A percentile compares a stretch with the other conserved stretches of the same genome.
Evolutionary conservation across 1,284 basidiomycete genomes (phyloP).

Genomic region (Naganishia sp.): DNA sequence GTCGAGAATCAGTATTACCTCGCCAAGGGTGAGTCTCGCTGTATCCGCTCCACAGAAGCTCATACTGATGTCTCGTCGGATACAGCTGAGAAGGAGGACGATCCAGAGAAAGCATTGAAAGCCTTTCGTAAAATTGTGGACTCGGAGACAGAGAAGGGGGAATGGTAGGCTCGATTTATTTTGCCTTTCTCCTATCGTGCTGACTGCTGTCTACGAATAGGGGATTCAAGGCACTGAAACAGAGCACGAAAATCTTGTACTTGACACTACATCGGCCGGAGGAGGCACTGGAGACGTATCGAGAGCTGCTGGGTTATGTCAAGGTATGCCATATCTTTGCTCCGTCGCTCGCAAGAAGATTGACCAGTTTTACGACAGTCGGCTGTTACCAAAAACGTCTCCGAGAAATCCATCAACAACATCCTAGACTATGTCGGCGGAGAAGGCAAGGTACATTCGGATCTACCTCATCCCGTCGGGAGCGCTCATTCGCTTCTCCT

Average conservation of each 20-base stretch:
- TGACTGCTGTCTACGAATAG: slow-evolving; percentile 55
- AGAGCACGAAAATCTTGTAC: slow-evolving; percentile 93
- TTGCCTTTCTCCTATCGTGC: not conserved
- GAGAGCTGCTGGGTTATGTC: slow-evolving; percentile 81
- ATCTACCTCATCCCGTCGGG: too few species aligned
- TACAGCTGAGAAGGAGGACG: slow-evolving; percentile 85
- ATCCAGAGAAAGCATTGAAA: slow-evolving; percentile 81
- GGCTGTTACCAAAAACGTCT: slow-evolving; percentile 58
- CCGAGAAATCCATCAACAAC: slow-evolving; percentile 97
- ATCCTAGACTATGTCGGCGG: slow-evolving; percentile 95
- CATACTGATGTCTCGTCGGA: slow-evolving; percentile 15
- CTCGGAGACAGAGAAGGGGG: slow-evolving; percentile 84
- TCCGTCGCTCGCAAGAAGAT: not conserved
- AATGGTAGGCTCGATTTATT: slow-evolving; percentile 67
- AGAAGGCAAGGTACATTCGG: slow-evolving; percentile 70
- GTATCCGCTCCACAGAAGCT: too few species aligned
- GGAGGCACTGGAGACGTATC: slow-evolving; percentile 84
- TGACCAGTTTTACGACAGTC: slow-evolving; percentile 35
- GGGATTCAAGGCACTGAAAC: slow-evolving; percentile 99
- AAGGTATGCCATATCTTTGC: slow-evolving; percentile 57
- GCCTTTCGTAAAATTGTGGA: slow-evolving; percentile 86
- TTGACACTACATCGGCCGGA: slow-evolving; percentile 72
- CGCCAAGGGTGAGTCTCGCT: slow-evolving; percentile 73
- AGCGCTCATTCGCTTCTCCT: not conserved
- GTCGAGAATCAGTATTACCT: slow-evolving; percentile 99